Evolutionary conservation across 129 eudicot genomes (phyloP).

Genomic region (Helichrysum umbraculigerum): DNA sequence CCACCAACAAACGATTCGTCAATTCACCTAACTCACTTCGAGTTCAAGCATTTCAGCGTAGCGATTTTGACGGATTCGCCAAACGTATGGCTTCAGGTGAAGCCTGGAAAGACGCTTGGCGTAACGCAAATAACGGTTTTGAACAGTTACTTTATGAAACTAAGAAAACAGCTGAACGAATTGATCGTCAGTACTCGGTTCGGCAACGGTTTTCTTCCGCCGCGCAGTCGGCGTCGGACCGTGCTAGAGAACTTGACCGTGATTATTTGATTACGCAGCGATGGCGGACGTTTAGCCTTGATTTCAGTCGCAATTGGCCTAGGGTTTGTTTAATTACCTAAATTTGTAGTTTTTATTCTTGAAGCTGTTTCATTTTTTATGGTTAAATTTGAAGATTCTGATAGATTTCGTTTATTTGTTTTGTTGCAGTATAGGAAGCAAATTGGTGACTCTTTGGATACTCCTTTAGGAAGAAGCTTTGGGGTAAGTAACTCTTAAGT

Average conservation of each 20-base stretch:
- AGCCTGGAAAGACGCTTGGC: constrained; percentile 77
- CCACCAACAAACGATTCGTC: constrained; percentile 12
- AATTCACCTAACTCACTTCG: constrained; percentile 25
- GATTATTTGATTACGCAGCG: constrained; percentile 62
- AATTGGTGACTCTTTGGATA: constrained; percentile 55
- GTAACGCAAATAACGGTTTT: constrained; percentile 76
- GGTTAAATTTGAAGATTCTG: neutral
- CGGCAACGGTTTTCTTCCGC: constrained; percentile 48
- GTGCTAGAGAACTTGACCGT: constrained; percentile 79
- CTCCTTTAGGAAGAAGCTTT: constrained; percentile 72
- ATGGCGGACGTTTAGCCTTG: constrained; percentile 66
- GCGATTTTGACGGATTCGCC: constrained; percentile 71
- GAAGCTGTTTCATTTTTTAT: neutral
- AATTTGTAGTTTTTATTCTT: neutral
- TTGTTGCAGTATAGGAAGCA: constrained; percentile 92
- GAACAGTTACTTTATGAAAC: constrained; percentile 72
- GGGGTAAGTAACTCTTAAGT: constrained; percentile 51
- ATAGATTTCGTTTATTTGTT: constrained; percentile 11
- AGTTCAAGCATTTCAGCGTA: constrained; percentile 63
- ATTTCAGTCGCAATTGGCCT: constrained; percentile 78
- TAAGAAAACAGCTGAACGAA: constrained; percentile 76
- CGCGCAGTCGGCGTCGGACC: constrained; percentile 59
- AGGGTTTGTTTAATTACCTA: constrained; percentile 49
- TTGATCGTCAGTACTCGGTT: constrained; percentile 70
- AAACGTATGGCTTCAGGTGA: constrained; percentile 65